Base-by-base conservation (phyloP, 345 rosid genomes). In the Dipteronia dyeriana region DNA sequence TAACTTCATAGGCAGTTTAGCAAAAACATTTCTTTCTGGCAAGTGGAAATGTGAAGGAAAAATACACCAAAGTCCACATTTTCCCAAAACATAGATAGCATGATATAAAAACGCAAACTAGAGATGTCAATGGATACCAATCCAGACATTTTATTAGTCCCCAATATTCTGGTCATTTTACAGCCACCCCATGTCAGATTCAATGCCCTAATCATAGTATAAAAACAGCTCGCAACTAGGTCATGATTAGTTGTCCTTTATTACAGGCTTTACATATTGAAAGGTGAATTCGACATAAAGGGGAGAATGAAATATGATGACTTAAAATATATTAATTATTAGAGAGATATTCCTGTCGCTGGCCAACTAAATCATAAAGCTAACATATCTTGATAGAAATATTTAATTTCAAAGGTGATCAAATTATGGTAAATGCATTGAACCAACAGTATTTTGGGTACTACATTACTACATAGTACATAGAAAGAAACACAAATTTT, bases 21-120 rank as follows among this genome's bases (percentile, higher is more conserved):
- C 75, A 29, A 70, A 70, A 71, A 31, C 29, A 71, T 31, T 71
- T 12, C 23, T 22, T 23, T 68, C 72, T 45, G 5, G n/a, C 54
- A 23, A 68, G 9, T 45, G 23, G 22, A 45, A 22, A 25, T 22
- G 9, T 25, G 26, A 31, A 10, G 7, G 20, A 7, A 49, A 69
- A 47, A 49, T 70, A n/a, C 60, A 25, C 12, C 51, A 14, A 41
- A 43, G 4, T 7, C 20, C 20, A 16, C 11, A 8, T 51, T 25
- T 49, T 31, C 19, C 16, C 13, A 47, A 9, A 22, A 59, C 8
- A 22, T 23, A 63, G 54, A 17, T 73, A 23, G 38, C 57, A 59
- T 39, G 13, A 60, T 61, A 4, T 7, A 0, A 9, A 5, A 11
- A 53, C 25, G 10, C 29, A 25, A 49, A 7, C 19, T 39, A 20